Evolutionary conservation across 768 basidiomycete genomes (phyloP).

Genomic region (Peribolospora kevripleyi): DNA sequence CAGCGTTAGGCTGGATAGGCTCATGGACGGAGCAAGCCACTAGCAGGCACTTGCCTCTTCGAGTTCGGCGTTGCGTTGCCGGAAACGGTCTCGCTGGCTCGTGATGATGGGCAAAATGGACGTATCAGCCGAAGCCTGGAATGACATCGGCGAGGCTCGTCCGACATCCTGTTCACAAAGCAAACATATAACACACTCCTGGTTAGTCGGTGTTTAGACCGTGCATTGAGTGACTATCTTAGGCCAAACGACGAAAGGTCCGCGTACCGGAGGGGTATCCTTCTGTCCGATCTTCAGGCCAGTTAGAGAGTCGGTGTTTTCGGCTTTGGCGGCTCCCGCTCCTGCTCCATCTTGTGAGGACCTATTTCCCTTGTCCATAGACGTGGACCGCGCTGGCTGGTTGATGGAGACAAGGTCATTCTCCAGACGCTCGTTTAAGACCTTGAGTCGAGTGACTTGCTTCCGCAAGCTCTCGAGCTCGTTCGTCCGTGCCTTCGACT

Average conservation of each 20-base stretch:
- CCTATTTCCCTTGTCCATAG: background rate
- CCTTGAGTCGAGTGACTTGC: conserved; percentile 53
- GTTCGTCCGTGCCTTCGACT: conserved; percentile 32
- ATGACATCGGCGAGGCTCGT: conserved; percentile 36
- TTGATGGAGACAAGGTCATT: conserved; percentile 68
- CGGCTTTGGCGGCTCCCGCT: conserved; percentile 13
- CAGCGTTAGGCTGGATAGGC: background rate
- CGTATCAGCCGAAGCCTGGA: conserved; percentile 51
- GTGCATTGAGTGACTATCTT: too few relatives aligned
- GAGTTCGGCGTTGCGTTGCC: conserved; percentile 84
- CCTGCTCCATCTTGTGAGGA: background rate
- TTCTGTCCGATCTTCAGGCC: conserved; percentile 47
- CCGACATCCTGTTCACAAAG: background rate
- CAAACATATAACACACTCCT: too few relatives aligned
- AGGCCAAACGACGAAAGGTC: too few relatives aligned
- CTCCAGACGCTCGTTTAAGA: conserved; percentile 73
- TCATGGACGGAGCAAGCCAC: background rate
- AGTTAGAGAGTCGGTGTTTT: conserved; percentile 35
- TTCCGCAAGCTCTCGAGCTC: conserved; percentile 33
- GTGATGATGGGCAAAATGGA: conserved; percentile 98
- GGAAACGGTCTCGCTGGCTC: conserved; percentile 87
- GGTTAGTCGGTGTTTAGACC: too few relatives aligned
- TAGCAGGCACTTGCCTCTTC: conserved; percentile 42
- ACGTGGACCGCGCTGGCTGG: conserved; percentile 20
- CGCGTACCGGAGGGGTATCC: conserved; percentile 1